A percentile compares a stretch with the other conserved stretches of the same genome.
Conservation (phyloP, 805 yeast genomes). For the Lachancea sp. region DNA sequence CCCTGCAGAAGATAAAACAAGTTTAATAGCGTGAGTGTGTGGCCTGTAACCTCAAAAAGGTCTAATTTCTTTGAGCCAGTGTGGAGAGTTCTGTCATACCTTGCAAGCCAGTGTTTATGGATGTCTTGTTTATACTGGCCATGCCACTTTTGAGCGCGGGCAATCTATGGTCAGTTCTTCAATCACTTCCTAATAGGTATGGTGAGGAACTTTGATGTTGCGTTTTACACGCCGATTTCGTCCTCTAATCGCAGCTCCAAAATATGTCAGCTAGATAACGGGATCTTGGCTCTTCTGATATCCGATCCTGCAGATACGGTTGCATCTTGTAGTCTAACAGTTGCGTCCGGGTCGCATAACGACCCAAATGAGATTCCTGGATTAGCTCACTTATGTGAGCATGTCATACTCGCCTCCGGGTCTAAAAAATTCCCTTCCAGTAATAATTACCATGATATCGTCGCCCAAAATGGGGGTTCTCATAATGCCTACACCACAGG, state of each 20-base stretch:
- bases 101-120: no score
- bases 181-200: no score
- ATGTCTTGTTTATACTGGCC: no score
- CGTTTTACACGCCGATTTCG: conserved; percentile 34
- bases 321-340: conserved; percentile 67
- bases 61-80: no score
- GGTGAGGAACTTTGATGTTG: conserved; percentile 18
- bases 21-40: no score
- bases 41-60: no score
- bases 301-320: conserved; percentile 65
- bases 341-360: conserved; percentile 72
- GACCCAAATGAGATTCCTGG: conserved; percentile 73
- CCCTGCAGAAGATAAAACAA: no score
- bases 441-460: conserved; percentile 38
- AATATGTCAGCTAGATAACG: conserved; percentile 54
- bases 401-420: conserved; percentile 50
- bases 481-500: conserved; percentile 66
- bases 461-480: conserved; percentile 47
- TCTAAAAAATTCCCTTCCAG: conserved; percentile 49
- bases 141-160: no score
- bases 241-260: conserved; percentile 38
- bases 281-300: conserved; percentile 58
- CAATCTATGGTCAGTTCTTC: no score
- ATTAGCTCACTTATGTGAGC: conserved; percentile 86
- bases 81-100: no score